A percentile compares a stretch with the other conserved stretches of the same genome.
Conservation (phyloP, 2,329 filamentous ascomycete species). For the Fusarium veterinarium region DNA sequence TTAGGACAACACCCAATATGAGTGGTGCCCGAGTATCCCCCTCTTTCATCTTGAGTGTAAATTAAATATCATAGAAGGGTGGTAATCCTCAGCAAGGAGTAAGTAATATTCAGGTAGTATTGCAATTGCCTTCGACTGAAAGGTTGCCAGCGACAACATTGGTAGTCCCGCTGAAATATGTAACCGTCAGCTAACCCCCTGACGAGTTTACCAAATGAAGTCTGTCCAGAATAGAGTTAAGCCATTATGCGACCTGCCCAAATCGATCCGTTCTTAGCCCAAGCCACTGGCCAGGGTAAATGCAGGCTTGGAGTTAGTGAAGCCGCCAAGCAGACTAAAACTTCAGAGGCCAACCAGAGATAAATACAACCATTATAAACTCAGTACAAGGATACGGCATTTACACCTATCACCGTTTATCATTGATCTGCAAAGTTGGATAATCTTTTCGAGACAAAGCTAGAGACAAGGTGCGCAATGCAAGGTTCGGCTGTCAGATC, state of each 20-base stretch:
- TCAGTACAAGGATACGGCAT: background rate
- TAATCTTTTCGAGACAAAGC: background rate
- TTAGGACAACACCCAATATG: background rate
- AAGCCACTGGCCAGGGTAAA: background rate
- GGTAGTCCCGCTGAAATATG: background rate
- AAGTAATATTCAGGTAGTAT: background rate
- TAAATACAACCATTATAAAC: background rate
- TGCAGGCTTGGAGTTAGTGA: background rate
- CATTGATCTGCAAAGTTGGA: background rate
- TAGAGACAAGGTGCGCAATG: background rate
- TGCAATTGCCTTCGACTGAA: fast-evolving
- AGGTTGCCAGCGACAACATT: fast-evolving
- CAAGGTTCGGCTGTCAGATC: background rate
- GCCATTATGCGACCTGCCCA: background rate
- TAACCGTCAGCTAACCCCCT: background rate
- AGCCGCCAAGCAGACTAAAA: background rate
- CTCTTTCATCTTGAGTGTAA: background rate
- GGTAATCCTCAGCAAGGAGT: no score
- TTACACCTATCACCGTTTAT: background rate
- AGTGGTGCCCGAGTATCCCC: background rate
- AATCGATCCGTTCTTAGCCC: background rate
- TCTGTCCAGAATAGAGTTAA: background rate
- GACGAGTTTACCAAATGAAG: background rate
- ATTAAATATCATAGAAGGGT: no score
- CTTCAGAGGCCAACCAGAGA: background rate